These are phyloP conservation scores for Mayamaea pseudoterrestris DNA, from an alignment of 108 stramenopile genomes.

Conservation along the genomic window DNA sequence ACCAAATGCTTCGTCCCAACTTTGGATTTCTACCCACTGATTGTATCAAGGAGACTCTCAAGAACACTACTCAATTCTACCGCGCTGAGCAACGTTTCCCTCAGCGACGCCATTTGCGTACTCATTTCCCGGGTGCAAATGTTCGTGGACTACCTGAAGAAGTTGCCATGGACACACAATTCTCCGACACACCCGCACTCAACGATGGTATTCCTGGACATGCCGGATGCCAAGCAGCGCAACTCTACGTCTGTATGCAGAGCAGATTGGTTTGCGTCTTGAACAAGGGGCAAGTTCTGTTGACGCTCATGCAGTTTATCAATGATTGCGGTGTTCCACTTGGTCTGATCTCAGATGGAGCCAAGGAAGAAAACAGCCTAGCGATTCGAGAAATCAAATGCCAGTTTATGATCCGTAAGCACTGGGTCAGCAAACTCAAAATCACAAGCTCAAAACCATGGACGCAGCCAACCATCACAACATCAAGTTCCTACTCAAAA, in stretches of 20 bases:
- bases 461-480: no score
- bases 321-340: neutral
- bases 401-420: neutral
- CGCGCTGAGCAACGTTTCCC: neutral
- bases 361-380: neutral
- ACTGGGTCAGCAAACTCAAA: conserved; percentile 8
- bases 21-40: conserved; percentile 4
- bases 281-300: neutral
- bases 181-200: neutral
- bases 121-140: conserved; percentile 5
- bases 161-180: conserved; percentile 3
- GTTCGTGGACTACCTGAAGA: conserved; percentile 3
- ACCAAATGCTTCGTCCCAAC: conserved; percentile 3
- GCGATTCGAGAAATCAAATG: conserved; percentile 2
- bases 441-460: no score
- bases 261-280: neutral
- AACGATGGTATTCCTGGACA: conserved; percentile 1
- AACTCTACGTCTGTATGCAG: neutral
- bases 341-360: neutral
- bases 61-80: conserved; percentile 12
- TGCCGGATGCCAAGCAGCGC: no score
- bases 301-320: neutral
- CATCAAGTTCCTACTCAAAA: no score
- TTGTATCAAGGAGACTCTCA: conserved; percentile 10
- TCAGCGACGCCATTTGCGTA: neutral